Evolutionary conservation across 192 early-diverging fungal genomes (phyloP).

Genomic region (Helicostylum pulchrum): DNA sequence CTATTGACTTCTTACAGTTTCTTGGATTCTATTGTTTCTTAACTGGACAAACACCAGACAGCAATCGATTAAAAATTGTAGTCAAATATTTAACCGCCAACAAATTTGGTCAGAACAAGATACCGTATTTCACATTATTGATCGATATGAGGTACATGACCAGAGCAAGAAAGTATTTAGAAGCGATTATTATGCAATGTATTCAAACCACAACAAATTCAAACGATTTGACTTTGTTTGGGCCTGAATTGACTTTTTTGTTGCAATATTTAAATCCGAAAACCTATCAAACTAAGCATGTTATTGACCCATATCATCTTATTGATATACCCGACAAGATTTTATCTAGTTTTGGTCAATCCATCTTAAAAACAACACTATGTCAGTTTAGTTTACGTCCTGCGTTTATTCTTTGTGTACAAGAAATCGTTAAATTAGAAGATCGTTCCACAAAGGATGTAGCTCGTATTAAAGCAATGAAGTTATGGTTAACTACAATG

Average conservation of each 20-base stretch:
- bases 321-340: conserved; percentile 6
- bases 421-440: conserved; percentile 15
- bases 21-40: conserved; percentile 19
- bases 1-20: conserved; percentile 4
- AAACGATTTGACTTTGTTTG: not conserved
- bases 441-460: conserved; percentile 1
- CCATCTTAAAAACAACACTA: not conserved
- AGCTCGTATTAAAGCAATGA: conserved; percentile 11
- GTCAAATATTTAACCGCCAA: not conserved
- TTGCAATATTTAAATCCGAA: conserved; percentile 27
- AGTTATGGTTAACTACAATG: conserved; percentile 28
- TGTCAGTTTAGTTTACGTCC: conserved; percentile 2
- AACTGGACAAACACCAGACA: not conserved
- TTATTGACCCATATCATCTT: not conserved
- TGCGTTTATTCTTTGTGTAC: not conserved
- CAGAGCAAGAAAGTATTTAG: conserved; percentile 10
- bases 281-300: conserved; percentile 8
- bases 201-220: not conserved
- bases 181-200: conserved; percentile 10
- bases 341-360: conserved; percentile 12
- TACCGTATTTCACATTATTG: conserved; percentile 13
- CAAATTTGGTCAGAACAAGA: not conserved
- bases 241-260: conserved; percentile 15
- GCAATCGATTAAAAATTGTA: not conserved
- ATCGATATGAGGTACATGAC: conserved; percentile 14